A percentile compares a stretch with the other conserved stretches of the same genome.
phyloP scores from a whole-genome alignment of 495 filamentous ascomycete genomes.

The Daldinia grandis region DNA sequence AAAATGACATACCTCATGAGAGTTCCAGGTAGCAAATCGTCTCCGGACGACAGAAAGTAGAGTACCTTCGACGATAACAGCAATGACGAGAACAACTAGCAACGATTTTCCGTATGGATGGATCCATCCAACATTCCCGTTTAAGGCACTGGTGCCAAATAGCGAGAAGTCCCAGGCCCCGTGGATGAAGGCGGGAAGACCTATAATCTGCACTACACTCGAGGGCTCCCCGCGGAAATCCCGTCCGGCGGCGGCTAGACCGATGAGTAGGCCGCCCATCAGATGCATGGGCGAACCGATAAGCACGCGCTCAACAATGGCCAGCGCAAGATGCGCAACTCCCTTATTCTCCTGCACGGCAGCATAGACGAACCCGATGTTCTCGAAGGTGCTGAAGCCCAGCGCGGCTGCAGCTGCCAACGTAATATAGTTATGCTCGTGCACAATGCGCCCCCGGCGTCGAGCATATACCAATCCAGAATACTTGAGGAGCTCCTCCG shows the following conservation, averaged over 20 bases:
- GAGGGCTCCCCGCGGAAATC: constrained; percentile 39
- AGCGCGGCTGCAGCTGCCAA: constrained; percentile 35
- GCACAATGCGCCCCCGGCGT: constrained; percentile 7
- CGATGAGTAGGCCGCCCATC: constrained; percentile 30
- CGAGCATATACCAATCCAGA: constrained; percentile 37
- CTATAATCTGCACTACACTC: constrained; percentile 34
- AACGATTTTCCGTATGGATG: constrained; percentile 30
- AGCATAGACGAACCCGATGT: constrained; percentile 35
- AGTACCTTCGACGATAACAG: neutral
- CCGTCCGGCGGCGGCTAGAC: constrained; percentile 30
- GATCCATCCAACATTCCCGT: constrained; percentile 46
- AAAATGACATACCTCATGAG: neutral
- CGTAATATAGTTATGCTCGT: constrained; percentile 35
- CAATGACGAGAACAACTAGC: neutral
- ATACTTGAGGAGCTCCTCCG: constrained; percentile 40
- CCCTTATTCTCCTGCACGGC: constrained; percentile 11
- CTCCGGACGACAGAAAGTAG: neutral
- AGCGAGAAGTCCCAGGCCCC: constrained; percentile 32
- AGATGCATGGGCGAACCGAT: constrained; percentile 34
- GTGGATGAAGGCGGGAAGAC: constrained; percentile 31
- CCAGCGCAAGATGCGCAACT: constrained; percentile 14
- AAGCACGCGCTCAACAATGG: constrained; percentile 27
- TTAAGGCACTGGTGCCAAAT: constrained; percentile 29
- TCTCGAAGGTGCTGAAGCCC: constrained; percentile 36
- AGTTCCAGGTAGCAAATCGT: constrained; percentile 1